phyloP scores from a whole-genome alignment of 2,329 filamentous ascomycete genomes.

The Furcasterigmium sp. region DNA sequence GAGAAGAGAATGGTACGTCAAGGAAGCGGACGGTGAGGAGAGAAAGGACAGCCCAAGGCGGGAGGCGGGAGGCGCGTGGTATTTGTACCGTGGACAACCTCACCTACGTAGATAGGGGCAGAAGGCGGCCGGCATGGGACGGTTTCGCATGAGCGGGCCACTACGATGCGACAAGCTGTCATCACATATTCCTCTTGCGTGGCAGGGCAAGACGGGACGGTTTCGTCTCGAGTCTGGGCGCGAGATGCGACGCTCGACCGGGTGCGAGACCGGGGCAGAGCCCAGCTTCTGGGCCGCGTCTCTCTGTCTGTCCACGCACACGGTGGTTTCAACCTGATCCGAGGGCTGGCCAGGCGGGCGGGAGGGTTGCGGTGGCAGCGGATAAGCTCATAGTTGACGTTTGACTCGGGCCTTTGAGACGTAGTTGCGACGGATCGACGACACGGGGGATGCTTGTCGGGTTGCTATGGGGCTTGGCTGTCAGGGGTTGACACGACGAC shows the following conservation, averaged over 20 bases:
- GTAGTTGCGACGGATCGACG: not conserved
- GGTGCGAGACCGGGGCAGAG: not conserved
- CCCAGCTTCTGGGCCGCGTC: not conserved
- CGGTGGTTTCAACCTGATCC: too few relatives aligned
- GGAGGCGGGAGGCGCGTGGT: conserved; percentile 8
- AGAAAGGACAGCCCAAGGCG: conserved; percentile 9
- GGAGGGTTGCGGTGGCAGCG: not conserved
- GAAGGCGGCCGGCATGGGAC: conserved; percentile 1
- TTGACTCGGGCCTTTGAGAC: not conserved
- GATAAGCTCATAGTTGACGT: not conserved
- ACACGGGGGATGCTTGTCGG: too few relatives aligned
- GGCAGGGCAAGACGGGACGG: not conserved
- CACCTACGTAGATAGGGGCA: conserved; percentile 9
- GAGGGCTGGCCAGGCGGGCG: too few relatives aligned
- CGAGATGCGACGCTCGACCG: not conserved
- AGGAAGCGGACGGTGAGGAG: conserved; percentile 5
- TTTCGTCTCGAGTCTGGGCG: not conserved
- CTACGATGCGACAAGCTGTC: not conserved
- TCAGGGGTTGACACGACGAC: not conserved
- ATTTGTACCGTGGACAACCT: conserved; percentile 17
- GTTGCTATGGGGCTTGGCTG: too few relatives aligned
- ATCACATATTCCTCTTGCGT: not conserved
- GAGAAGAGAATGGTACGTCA: conserved; percentile 16
- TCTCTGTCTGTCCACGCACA: too few relatives aligned
- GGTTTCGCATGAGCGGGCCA: not conserved